Base-by-base conservation (phyloP, 2,329 filamentous ascomycete genomes). In the Monilinia aucupariae region DNA sequence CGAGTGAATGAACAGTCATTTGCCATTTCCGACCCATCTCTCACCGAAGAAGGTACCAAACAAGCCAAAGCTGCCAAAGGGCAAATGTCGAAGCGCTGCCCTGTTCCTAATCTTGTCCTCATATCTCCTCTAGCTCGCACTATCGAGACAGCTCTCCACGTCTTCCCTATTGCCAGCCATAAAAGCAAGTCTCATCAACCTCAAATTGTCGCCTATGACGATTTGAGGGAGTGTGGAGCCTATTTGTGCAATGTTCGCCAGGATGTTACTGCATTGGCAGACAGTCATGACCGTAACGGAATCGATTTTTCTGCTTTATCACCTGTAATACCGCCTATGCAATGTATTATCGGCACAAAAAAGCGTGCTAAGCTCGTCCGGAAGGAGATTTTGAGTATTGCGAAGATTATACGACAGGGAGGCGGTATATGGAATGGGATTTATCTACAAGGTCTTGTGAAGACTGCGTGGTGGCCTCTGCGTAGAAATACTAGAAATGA, bases 141-240 rank as follows among this genome's bases (percentile, higher is more conserved):
- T 4, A 2, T 61, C 49, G 49, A 61, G 27, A 61, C 59, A 25
- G 2, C 59, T 17, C 49, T 54, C 2, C 39, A 32, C 2, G 30
- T 61, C n/a, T 61, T 54, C 12, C 59, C 48, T 9, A 15, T 15
- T 25, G 8, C 4, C 25, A 37, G 12, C 1, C 2, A 34, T 25
- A 8, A 1, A 0, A 32, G 47, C 27, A 15, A n/a, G 10, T 7
- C 13, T 20, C 3, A 20, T 2, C 25, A 32, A 30, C 59, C 37
- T 20, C 59, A 47, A 54, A 53, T 53, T 9, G 15, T 61, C 13
- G 59, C 59, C n/a, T 61, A 43, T 45, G 59, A 61, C n/a, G 59
- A 61, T 1, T 25, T 61, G 27, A 51, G 59, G 3, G 59, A 61
- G 15, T 27, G 37, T 6, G 59, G 59, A n/a, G 15, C 37, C 7